Evolutionary conservation across 306 rosid species (phyloP), one percentile per base, ranked within the genome.

Genomic region (Dryas alaskensis): DNA sequence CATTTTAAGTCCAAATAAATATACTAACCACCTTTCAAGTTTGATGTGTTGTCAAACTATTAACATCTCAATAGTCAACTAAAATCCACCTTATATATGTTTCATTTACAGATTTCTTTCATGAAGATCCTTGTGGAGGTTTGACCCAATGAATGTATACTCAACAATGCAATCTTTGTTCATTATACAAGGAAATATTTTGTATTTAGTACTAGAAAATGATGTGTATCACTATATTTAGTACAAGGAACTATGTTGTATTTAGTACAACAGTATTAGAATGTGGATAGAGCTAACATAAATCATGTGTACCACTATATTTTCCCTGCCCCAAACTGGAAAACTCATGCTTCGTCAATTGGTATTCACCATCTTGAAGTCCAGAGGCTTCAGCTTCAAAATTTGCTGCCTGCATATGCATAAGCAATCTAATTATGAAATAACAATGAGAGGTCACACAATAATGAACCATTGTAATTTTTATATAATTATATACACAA

Each of bases 301-400:
- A 73, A 67, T 53, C 37, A 31, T 53, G 44, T n/a, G 42, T 90
- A 94, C 97, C 99, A 69, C 96, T 94, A 66, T 84, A 94, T 80
- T 94, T 94, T 73, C 92, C 95, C 81, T 83, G 92, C 61, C 88
- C 89, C 84, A 87, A 76, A 79, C 87, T 85, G 72, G 96, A 90
- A 84, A 91, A 86, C 43, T 61, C 97, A 81, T 88, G 89, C 79
- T 91, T 94, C 45, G 89, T 85, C 82, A 94, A 79, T 83, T 85
- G 97, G 88, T 81, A 94, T 75, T 87, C 92, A 62, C 91, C 84
- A 73, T 82, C 85, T 57, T 85, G 96, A 74, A 89, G 79, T 55
- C 87, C 91, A 78, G 96, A 83, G 66, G 84, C 89, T 80, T 94
- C 97, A 25, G 89, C 89, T 80, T 94, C 99, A 76, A 87, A 76